Base-by-base conservation (phyloP, 2,329 filamentous ascomycete genomes). In the Plectosphaerella cucumerina region DNA sequence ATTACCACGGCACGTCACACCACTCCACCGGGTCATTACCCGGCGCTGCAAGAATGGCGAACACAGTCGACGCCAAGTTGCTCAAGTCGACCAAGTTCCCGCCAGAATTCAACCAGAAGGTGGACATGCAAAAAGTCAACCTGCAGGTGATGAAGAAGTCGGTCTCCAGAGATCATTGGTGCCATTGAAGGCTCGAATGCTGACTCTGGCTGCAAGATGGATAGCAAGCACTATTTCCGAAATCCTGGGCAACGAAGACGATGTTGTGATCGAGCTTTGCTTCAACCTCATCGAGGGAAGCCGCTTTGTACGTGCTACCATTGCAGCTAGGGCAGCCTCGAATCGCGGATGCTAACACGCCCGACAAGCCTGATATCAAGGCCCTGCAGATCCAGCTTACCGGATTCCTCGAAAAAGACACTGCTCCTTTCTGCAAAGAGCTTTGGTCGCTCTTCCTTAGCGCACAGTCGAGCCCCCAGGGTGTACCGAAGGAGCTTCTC, bases 111-210 rank as follows among this genome's bases (percentile, higher is more conserved):
- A 93, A 82, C 65, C 85, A 89, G 67, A 97, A 97, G 75, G 94
- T 99, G 58, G 92, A 99, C 75, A 96, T 95, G 83, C 84, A 86
- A 60, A 97, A 97, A 75, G 91, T 99, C 70, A 97, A 99, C 66
- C 78, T 96, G 47, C 90, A 96, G 69, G 89, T 99, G 50, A 96
- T 99, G 85, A 97, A 97, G 80, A 96, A 94, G 89, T 95, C 9
- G 48, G 26, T 17, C 11, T 9, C 18, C 34, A 14, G 15, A 20
- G 44, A 26, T 35, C 47, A 48, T n/a, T 43, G n/a, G 22, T 35
- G 17, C 46, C 31, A 31, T 20, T 31, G 15, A 17, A 44, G 47
- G 26, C 26, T 31, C 26, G 26, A 50, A 22, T 51, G 49, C 42
- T 52, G 44, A 55, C 49, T 48, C 51, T 46, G 12, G 9, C 22